Percentiles rank a stretch among this genome's conserved stretches.
Evolutionary conservation across 257 asterid genomes (phyloP).

Genomic region (Pogostemon cablin): DNA sequence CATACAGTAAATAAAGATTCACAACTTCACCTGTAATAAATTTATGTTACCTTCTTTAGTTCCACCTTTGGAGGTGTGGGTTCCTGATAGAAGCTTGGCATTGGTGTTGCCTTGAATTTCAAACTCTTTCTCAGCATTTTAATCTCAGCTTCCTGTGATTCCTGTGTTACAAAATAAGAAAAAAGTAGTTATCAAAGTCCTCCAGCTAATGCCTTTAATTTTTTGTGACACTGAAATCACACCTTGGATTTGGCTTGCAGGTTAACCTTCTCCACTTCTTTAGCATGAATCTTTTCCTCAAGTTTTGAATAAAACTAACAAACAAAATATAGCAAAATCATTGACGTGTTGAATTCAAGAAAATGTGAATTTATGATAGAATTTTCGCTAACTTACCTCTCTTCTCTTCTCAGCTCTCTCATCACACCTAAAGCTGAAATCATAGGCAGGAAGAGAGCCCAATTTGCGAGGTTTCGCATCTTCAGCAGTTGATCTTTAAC

Average conservation of each 20-base stretch:
- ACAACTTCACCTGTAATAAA: conserved; percentile 7
- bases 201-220: conserved; percentile 15
- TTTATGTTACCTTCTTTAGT: conserved; percentile 72
- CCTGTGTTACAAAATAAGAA: conserved; percentile 46
- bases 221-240: conserved; percentile 14
- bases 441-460: conserved; percentile 76
- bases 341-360: conserved; percentile 28
- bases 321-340: conserved; percentile 29
- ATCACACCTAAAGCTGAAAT: conserved; percentile 79
- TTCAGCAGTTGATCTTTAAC: conserved; percentile 62
- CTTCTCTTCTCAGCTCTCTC: conserved; percentile 94
- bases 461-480: conserved; percentile 63
- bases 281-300: conserved; percentile 85
- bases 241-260: conserved; percentile 89
- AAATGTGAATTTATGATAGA: not conserved
- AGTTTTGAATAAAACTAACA: conserved; percentile 83
- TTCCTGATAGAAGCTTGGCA: conserved; percentile 97
- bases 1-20: not conserved
- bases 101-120: conserved; percentile 94
- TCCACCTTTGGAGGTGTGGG: conserved; percentile 93
- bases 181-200: conserved; percentile 19
- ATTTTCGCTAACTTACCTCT: conserved; percentile 59
- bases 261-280: conserved; percentile 73
- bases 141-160: conserved; percentile 88
- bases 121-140: conserved; percentile 76